Evolutionary conservation across 495 filamentous ascomycete genomes (phyloP).

Genomic region (Ascodesmis nigricans): DNA sequence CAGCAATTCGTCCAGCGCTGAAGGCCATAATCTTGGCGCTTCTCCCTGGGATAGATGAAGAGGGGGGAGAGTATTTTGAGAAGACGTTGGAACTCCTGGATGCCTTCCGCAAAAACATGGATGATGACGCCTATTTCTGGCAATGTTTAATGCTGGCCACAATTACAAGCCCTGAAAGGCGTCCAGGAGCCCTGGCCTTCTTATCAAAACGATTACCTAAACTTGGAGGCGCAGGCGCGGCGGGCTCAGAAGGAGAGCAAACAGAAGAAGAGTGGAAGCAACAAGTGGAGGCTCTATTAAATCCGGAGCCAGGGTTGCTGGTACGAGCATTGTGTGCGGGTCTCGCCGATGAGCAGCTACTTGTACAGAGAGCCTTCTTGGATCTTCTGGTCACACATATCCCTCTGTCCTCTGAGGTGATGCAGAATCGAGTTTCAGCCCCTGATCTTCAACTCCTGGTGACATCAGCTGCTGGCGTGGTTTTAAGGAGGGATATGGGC

Average conservation of each 20-base stretch:
- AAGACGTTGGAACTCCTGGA: conserved; percentile 58
- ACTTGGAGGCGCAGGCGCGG: conserved; percentile 25
- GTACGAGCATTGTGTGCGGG: conserved; percentile 79
- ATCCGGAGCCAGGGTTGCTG: conserved; percentile 81
- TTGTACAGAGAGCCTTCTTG: conserved; percentile 83
- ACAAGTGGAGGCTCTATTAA: conserved; percentile 47
- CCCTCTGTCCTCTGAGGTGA: conserved; percentile 62
- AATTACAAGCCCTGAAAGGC: conserved; percentile 64
- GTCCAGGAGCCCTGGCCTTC: conserved; percentile 72
- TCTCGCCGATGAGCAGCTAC: conserved; percentile 65
- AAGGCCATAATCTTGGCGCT: conserved; percentile 71
- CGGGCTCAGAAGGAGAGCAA: conserved; percentile 20
- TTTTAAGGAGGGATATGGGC: conserved; percentile 80
- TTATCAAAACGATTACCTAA: conserved; percentile 57
- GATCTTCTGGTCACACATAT: conserved; percentile 82
- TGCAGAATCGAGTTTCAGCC: conserved; percentile 47
- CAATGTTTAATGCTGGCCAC: conserved; percentile 89
- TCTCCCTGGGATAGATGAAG: conserved; percentile 81
- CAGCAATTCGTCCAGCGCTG: conserved; percentile 58
- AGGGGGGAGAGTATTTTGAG: conserved; percentile 92
- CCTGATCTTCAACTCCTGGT: conserved; percentile 63
- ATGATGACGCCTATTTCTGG: conserved; percentile 82
- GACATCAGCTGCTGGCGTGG: conserved; percentile 61
- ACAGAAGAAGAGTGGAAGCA: conserved; percentile 10
- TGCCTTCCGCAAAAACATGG: conserved; percentile 47